Base-by-base conservation (phyloP, 2,329 filamentous ascomycete genomes). In the Metarhizium robertsii region DNA sequence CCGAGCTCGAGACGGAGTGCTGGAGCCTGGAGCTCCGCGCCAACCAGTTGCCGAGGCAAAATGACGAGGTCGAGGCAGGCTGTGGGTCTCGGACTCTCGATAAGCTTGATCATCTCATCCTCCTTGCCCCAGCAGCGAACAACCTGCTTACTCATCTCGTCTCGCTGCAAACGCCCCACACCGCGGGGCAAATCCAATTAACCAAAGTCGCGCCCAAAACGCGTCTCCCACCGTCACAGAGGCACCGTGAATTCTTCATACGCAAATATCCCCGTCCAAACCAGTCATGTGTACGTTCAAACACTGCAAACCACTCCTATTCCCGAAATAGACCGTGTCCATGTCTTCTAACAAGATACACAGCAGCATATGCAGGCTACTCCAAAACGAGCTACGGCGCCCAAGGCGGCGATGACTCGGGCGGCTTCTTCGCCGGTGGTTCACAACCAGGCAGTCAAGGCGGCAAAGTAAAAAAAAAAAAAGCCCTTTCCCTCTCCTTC, bases 361-460 rank as follows among this genome's bases (percentile, higher is more conserved):
- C 57, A 78, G 72, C 74, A 71, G 75, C 77, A 60, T 81, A 80
- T 72, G 73, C 70, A 58, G 73, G 74, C 61, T 80, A 75, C 68
- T 61, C 69, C 61, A 74, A 71, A 65, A 62, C 69, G 29, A 65
- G 71, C 57, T 81, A 79, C 65, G 79, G 79, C 61, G 77, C 72
- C 57, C 74, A 78, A 62, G 80, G 79, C 60, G 81, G 76, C 66
- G 80, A 81, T 56, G 80, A 82, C 62, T 80, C 77, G 49, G 83
- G 83, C 61, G 83, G 83, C 54, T 86, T 85, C 71, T 73, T 85
- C 60, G 77, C 73, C 58, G 76, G 77, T 55, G 81, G 79, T 58
- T 84, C 82, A 6, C 83, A 86, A 67, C 71, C 75, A 61, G 81
- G 80, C 60, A 84, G 80, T 65, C 82, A 76, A 58, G 70, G 72